A percentile compares a stretch with the other conserved stretches of the same genome.
Conservation (phyloP, 2,329 filamentous ascomycete genomes). For the Exserohilum turcica region DNA sequence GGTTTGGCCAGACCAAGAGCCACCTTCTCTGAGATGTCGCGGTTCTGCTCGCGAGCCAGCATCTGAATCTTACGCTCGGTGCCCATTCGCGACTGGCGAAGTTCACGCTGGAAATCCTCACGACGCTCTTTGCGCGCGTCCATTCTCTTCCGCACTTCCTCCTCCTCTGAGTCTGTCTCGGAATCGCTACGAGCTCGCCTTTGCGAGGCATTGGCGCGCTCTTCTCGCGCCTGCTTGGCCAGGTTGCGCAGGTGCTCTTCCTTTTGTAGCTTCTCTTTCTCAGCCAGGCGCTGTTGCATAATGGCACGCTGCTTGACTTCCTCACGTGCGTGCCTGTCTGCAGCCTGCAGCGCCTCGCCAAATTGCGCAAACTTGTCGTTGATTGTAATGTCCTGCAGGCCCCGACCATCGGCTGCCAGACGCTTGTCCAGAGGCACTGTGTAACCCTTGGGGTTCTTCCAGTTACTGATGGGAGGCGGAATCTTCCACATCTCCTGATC, state of each 20-base stretch:
- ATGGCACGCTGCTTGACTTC: slow-evolving; percentile 89
- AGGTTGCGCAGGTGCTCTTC: slow-evolving; percentile 88
- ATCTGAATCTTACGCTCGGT: slow-evolving; percentile 88
- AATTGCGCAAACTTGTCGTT: slow-evolving; percentile 99
- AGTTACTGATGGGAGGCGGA: slow-evolving; percentile 89
- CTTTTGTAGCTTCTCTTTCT: slow-evolving; percentile 94
- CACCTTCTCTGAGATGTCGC: slow-evolving; percentile 96
- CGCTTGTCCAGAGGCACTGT: slow-evolving; percentile 96
- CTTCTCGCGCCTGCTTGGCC: slow-evolving; percentile 89
- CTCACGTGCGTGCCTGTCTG: slow-evolving; percentile 91
- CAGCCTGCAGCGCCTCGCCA: slow-evolving; percentile 90
- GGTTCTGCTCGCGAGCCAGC: slow-evolving; percentile 92
- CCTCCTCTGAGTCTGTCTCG: slow-evolving; percentile 62
- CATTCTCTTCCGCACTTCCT: slow-evolving; percentile 76
- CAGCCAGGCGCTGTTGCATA: slow-evolving; percentile 95
- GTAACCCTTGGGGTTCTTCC: slow-evolving; percentile 99
- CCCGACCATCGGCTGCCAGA: slow-evolving; percentile 88
- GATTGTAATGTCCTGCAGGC: slow-evolving; percentile 90
- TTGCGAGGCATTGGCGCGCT: slow-evolving; percentile 62
- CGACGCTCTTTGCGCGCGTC: slow-evolving; percentile 76
- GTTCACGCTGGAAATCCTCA: slow-evolving; percentile 83
- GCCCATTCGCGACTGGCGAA: slow-evolving; percentile 94
- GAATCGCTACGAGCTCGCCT: slow-evolving; percentile 51
- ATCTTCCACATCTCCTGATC: slow-evolving; percentile 98
- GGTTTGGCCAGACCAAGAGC: slow-evolving; percentile 93